Conservation (phyloP, 257 asterid species). For the Solanum commersonii region DNA sequence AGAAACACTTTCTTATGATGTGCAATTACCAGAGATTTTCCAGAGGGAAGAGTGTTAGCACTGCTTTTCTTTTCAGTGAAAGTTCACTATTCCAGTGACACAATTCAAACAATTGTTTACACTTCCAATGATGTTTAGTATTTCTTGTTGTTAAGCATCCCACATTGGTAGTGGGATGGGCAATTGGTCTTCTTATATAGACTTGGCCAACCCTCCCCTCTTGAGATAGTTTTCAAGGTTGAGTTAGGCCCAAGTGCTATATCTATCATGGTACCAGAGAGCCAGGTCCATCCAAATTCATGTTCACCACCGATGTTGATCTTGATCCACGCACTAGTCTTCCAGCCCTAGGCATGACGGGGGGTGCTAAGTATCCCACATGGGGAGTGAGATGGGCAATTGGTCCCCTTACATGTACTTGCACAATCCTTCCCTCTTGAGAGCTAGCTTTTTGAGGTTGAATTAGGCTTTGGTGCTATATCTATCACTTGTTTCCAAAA, state of each 20-base stretch:
- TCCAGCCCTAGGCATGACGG: background rate
- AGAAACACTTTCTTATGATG: background rate
- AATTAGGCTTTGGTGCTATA: background rate
- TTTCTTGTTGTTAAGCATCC: background rate
- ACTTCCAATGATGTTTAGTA: background rate
- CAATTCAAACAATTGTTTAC: background rate
- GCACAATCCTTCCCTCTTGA: background rate
- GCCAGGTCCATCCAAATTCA: background rate
- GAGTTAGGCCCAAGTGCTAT: background rate
- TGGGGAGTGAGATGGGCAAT: background rate
- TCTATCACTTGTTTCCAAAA: background rate
- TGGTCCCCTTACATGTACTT: background rate
- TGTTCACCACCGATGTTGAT: background rate
- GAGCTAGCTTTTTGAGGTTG: background rate
- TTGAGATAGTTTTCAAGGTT: background rate
- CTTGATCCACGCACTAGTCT: background rate
- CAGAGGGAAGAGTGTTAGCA: background rate
- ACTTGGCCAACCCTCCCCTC: background rate
- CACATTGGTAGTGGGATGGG: background rate
- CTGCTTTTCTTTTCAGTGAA: background rate
- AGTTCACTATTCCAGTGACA: background rate
- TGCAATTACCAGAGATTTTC: background rate
- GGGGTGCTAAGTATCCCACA: background rate
- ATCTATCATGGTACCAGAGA: background rate
- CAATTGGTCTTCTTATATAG: background rate